Evolutionary conservation across 192 early-diverging fungal species (phyloP).

Genomic region (Diversispora epigaea): DNA sequence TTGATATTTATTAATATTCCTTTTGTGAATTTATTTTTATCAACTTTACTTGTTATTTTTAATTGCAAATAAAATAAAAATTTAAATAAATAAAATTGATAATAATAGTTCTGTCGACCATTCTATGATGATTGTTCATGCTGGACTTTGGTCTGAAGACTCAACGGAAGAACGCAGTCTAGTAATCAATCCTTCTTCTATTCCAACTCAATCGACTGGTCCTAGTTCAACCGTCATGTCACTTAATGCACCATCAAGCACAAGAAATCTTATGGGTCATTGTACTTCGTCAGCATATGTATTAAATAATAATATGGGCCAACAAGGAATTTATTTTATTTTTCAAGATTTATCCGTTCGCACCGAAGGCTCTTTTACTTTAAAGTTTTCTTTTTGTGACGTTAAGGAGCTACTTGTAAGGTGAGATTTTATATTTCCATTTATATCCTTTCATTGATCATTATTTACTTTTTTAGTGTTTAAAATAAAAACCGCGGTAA

Average conservation of each 20-base stretch:
- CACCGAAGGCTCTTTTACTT: constrained; percentile 68
- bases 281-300: constrained; percentile 65
- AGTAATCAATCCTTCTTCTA: constrained; percentile 41
- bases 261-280: constrained; percentile 70
- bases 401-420: constrained; percentile 56
- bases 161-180: constrained; percentile 36
- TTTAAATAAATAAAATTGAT: too few species aligned
- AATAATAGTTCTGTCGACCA: constrained; percentile 12
- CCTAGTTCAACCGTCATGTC: constrained; percentile 21
- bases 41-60: too few species aligned
- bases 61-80: too few species aligned
- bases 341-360: constrained; percentile 79
- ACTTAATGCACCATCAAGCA: constrained; percentile 36
- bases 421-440: constrained; percentile 28
- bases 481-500: background rate
- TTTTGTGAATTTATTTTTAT: too few species aligned
- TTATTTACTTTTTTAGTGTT: constrained; percentile 15
- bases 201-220: constrained; percentile 29
- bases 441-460: constrained; percentile 11
- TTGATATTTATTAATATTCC: too few species aligned
- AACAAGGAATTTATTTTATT: constrained; percentile 73
- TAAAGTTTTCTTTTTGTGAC: constrained; percentile 69
- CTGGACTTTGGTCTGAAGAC: constrained; percentile 35
- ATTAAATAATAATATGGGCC: constrained; percentile 62
- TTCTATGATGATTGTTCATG: constrained; percentile 35